Base-by-base conservation (phyloP, 352 stramenopile species). In the Phytopythium litorale region DNA sequence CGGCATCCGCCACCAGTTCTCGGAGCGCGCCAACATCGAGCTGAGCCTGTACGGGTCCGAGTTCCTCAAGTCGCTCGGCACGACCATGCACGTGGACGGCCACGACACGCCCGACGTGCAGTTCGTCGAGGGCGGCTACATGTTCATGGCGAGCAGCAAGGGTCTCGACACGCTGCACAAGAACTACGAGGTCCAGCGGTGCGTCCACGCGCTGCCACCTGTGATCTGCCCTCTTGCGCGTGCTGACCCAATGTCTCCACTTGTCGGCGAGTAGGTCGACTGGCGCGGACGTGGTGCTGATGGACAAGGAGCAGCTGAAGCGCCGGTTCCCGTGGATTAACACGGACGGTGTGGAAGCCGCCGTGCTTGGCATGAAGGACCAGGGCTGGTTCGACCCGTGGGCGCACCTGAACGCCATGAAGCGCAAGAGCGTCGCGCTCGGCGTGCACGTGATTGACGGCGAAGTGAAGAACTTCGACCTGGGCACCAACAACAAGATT, bases 321-420 rank as follows among this genome's bases (percentile, higher is more conserved):
- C 66, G 72, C 38, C 79, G 76, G 28, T 95, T 91, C 54, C 84
- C 86, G 49, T 95, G 86, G 86, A 81, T 95, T 15, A 85, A 77
- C 46, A 84, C 79, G 28, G 72, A 84, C 5, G 86, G 77, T 4
- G 69, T 95, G 5, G 68, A 76, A 16, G 72, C 75, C 35, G 86
- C 74, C 8, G 78, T 84, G 16, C 64, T 95, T 18, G 86, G 86
- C 11, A 63, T 89, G 23, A 79, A 87, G 45, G 62, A 92, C 52
- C 80, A 93, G 48, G 86, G 86, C 21, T 95, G 86, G 86, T 95
- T 95, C 65, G 86, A 95, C 43, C 86, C 86, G 6, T 95, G 86
- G 86, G 81, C 82, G 5, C 92, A 80, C 64, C 68, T 95, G 54
- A 76, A 66, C 12, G 84, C 83, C 15, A 82, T 94, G 63, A 92